Evolutionary conservation across 2,329 filamentous ascomycete species (phyloP), one percentile per base, ranked within the genome.

Genomic region (Ophiosphaerella herpotricha): DNA sequence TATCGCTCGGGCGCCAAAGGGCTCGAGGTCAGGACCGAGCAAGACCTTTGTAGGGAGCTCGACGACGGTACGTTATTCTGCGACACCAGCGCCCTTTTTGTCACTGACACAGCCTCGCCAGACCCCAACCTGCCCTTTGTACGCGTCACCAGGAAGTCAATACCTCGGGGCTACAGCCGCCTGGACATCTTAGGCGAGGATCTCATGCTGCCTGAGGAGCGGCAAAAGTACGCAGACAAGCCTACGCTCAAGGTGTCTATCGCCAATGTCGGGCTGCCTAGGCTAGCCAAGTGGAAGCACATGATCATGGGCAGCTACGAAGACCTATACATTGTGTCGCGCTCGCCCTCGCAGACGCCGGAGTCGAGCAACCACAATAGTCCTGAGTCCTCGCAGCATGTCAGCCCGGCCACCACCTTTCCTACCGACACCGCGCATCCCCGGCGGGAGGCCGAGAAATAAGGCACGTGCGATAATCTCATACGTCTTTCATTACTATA

Each of bases 291-390:
- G 57, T 77, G 75, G 72, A 77, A 75, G 51, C 71, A 76, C 34
- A 65, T 78, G 54, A 60, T 80, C 13, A 67, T 78, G 48, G 75
- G 77, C 48, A 74, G 71, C 48, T 80, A 73, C 54, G 71, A 77
- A 21, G 74, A 79, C 32, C 69, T 80, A n/a, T 80, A 77, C 62
- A 79, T 80, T 52, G 74, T 80, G 14, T 77, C 72, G 41, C 71
- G 75, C 14, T 74, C 77, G 36, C 64, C 65, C 41, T 66, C 66
- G 13, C 61, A 61, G 24, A 64, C 65, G 29, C 69, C 70, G 5
- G 57, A 63, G 23, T 72, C 60, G 34, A 75, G 71, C 35, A 72
- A 74, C 29, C 68, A 73, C 51, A 71, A 54, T 49, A 73, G 70
- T n/a, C 70, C 71, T 1, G 68, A 73, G 52, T 66, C 60, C 16